A percentile compares a stretch with the other conserved stretches of the same genome.
Evolutionary conservation across 768 basidiomycete genomes (phyloP).

Genomic region (Collybia mongolica): DNA sequence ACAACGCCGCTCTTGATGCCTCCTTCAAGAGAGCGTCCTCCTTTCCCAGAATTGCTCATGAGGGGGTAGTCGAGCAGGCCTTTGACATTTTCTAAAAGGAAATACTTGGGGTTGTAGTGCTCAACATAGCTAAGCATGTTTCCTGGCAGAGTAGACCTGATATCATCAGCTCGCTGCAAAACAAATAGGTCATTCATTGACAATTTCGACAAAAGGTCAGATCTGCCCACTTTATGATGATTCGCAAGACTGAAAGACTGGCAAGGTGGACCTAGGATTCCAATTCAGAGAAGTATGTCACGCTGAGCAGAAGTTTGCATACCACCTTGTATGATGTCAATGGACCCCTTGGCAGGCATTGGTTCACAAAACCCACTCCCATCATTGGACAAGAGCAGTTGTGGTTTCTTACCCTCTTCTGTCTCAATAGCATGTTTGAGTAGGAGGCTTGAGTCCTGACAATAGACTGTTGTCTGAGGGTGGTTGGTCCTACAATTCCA

Average conservation of each 20-base stretch:
- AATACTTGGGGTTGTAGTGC: constrained; percentile 57
- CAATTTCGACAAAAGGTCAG: not conserved
- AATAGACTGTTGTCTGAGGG: constrained; percentile 57
- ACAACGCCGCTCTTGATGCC: constrained; percentile 56
- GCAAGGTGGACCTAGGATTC: constrained; percentile 65
- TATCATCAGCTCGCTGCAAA: constrained; percentile 56
- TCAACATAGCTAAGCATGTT: constrained; percentile 75
- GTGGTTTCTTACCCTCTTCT: constrained; percentile 36
- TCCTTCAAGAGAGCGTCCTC: constrained; percentile 26
- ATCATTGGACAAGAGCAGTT: constrained; percentile 39
- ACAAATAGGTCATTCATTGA: not conserved
- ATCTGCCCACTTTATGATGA: constrained; percentile 47
- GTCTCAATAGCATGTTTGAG: constrained; percentile 57
- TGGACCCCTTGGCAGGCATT: constrained; percentile 58
- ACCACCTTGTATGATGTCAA: constrained; percentile 79
- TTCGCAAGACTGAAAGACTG: constrained; percentile 72
- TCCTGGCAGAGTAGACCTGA: constrained; percentile 60
- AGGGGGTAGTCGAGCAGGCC: constrained; percentile 58
- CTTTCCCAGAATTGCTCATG: constrained; percentile 28
- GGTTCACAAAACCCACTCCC: constrained; percentile 31
- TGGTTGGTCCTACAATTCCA: constrained; percentile 55
- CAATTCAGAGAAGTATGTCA: not conserved
- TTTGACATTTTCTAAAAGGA: constrained; percentile 72
- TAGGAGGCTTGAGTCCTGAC: constrained; percentile 59
- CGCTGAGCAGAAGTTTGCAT: constrained; percentile 16